Evolutionary conservation across 177 flowering plant genomes (phyloP).

Genomic region (Vitis hybrid): DNA sequence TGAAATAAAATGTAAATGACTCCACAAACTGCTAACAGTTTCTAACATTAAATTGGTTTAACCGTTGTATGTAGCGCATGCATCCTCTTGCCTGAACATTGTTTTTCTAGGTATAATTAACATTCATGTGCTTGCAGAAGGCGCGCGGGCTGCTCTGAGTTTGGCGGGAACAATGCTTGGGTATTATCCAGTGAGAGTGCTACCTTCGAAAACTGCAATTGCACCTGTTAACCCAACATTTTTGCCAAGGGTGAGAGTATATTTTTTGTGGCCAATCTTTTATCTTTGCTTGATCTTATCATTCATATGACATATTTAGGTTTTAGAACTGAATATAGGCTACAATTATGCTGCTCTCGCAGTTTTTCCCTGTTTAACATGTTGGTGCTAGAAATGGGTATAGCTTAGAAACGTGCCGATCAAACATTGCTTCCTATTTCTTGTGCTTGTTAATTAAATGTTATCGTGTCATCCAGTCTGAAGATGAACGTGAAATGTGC

Average conservation of each 20-base stretch:
- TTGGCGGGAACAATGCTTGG: constrained; percentile 93
- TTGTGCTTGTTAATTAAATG: neutral
- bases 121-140: constrained; percentile 50
- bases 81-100: too few species aligned
- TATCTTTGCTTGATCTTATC: neutral
- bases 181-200: constrained; percentile 84
- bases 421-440: neutral
- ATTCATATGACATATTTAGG: neutral
- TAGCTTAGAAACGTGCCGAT: neutral
- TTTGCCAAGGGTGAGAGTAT: constrained; percentile 66
- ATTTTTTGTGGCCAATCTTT: neutral
- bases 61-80: too few species aligned
- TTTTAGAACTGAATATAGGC: neutral
- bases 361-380: too few species aligned
- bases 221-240: constrained; percentile 96
- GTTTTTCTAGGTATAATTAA: neutral
- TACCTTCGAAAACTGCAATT: constrained; percentile 97
- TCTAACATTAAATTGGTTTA: too few species aligned
- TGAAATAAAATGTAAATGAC: too few species aligned
- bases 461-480: constrained; percentile 56
- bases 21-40: too few species aligned
- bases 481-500: constrained; percentile 99
- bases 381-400: neutral
- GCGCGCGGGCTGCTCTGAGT: constrained; percentile 82
- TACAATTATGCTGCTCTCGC: too few species aligned